phyloP scores from a whole-genome alignment of 306 rosid species.

The Acacia confusa region DNA sequence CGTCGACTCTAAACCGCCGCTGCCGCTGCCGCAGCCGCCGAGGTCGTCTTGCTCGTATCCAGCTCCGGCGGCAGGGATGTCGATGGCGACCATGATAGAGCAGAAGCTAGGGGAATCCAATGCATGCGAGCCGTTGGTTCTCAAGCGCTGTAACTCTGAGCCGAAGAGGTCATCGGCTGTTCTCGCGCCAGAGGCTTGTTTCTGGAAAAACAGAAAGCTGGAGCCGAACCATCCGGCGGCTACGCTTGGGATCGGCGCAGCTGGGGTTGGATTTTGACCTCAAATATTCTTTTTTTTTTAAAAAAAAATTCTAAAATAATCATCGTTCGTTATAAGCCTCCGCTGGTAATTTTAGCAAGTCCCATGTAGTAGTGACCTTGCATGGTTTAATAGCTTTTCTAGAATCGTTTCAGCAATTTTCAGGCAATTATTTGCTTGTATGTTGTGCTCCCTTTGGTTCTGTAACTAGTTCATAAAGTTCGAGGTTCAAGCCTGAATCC shows the following conservation, averaged over 20 bases:
- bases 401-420: conserved; percentile 14
- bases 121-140: conserved; percentile 80
- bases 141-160: conserved; percentile 94
- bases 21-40: conserved; percentile 38
- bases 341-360: background rate
- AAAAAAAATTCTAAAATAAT: background rate
- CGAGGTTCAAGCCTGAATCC: background rate
- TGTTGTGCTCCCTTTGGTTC: background rate
- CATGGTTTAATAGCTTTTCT: background rate
- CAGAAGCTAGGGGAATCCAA: conserved; percentile 66
- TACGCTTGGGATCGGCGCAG: conserved; percentile 75
- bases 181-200: conserved; percentile 73
- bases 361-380: background rate
- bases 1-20: conserved; percentile 27
- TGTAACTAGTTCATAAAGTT: background rate
- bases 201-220: conserved; percentile 76
- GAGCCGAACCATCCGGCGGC: conserved; percentile 66
- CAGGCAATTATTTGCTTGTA: conserved; percentile 18
- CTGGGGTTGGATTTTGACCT: conserved; percentile 70
- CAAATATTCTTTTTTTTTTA: background rate
- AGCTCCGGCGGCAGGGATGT: conserved; percentile 37
- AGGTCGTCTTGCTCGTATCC: conserved; percentile 83
- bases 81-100: conserved; percentile 76
- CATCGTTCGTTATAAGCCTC: background rate
- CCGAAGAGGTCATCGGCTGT: conserved; percentile 78